Conservation (phyloP, 768 basidiomycete genomes). For the Tulasnella sp. region DNA sequence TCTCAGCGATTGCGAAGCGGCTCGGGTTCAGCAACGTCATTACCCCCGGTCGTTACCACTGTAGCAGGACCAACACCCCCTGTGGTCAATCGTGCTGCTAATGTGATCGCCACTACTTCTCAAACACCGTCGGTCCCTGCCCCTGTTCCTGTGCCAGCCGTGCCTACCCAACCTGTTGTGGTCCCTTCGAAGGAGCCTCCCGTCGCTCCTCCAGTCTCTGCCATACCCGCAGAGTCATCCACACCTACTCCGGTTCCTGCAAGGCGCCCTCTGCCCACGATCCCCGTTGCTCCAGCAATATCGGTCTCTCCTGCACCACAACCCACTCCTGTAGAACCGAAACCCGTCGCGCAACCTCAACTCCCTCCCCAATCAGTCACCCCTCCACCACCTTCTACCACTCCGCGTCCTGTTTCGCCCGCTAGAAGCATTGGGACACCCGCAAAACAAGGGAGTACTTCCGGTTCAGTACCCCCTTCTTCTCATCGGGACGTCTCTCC, state of each 20-base stretch:
- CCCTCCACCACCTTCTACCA: not conserved
- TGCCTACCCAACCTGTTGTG: not conserved
- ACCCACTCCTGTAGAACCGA: not conserved
- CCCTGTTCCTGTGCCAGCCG: not conserved
- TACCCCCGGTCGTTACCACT: too few relatives aligned
- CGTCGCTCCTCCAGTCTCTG: not conserved
- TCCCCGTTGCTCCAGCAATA: not conserved
- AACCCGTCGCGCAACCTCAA: not conserved
- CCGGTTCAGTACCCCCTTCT: not conserved
- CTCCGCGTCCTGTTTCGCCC: not conserved
- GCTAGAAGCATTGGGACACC: too few relatives aligned
- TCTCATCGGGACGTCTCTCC: not conserved
- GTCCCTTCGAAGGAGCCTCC: not conserved
- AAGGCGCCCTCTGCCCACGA: too few relatives aligned
- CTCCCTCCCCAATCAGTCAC: not conserved
- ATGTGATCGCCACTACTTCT: not conserved
- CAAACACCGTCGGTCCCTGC: not conserved
- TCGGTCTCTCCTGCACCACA: not conserved
- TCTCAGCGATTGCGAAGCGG: constrained; percentile 4
- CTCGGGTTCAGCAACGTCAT: not conserved
- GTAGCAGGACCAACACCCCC: not conserved
- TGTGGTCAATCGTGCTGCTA: too few relatives aligned
- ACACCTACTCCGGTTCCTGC: too few relatives aligned
- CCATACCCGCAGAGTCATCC: too few relatives aligned
- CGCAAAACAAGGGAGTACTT: too few relatives aligned